These are phyloP conservation scores for Aureobasidium sp. DNA, from an alignment of 2,329 filamentous ascomycete species.

Conservation along the genomic window DNA sequence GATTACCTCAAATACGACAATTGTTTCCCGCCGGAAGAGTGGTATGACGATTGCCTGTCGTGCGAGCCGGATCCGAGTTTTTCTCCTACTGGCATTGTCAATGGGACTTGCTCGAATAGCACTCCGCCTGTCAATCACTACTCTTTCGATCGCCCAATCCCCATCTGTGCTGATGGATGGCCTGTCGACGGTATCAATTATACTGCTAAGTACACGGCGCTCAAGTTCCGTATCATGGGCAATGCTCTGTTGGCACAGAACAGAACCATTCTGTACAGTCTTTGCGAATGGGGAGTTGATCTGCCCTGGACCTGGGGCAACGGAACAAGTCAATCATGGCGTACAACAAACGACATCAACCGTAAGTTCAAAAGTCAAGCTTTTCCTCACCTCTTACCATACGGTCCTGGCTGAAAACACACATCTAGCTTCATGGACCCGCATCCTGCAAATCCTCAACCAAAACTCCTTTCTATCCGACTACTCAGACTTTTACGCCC, in stretches of 20 bases:
- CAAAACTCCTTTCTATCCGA: constrained; percentile 43
- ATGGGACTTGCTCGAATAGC: constrained; percentile 38
- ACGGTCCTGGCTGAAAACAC: too few species aligned
- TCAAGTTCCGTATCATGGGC: constrained; percentile 43
- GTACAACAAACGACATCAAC: constrained; percentile 43
- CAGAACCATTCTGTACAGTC: constrained; percentile 39
- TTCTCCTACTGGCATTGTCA: constrained; percentile 43
- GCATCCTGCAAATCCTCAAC: constrained; percentile 47
- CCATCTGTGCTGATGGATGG: background rate
- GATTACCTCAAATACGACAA: constrained; percentile 57
- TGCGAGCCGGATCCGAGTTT: constrained; percentile 30
- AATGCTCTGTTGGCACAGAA: constrained; percentile 42
- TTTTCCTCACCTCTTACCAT: too few species aligned
- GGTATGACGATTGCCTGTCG: background rate
- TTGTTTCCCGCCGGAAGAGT: constrained; percentile 31
- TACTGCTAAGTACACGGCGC: constrained; percentile 39
- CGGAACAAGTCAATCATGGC: constrained; percentile 41
- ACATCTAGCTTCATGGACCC: constrained; percentile 42
- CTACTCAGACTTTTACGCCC: constrained; percentile 41
- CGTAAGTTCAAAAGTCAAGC: constrained; percentile 17
- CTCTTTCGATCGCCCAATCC: constrained; percentile 35
- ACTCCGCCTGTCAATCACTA: constrained; percentile 39
- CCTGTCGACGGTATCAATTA: constrained; percentile 42
- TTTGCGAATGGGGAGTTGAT: constrained; percentile 24
- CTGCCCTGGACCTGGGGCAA: constrained; percentile 43